Base-by-base conservation (phyloP, 176 grass and related monocot genomes). In the Carex parvula region DNA sequence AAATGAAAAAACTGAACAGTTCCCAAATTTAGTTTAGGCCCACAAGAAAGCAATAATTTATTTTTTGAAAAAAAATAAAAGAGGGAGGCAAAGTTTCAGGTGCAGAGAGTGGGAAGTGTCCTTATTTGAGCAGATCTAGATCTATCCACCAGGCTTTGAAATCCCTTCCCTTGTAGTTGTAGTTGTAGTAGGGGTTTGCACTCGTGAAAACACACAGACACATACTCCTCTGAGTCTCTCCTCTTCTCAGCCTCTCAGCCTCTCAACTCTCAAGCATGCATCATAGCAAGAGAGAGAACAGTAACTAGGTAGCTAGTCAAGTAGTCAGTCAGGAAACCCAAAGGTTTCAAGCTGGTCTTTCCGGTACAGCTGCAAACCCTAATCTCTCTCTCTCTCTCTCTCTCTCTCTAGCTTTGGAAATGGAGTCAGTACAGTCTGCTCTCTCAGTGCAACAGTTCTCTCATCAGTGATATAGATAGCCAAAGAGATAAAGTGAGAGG, bases 121-220 rank as follows among this genome's bases (percentile, higher is more conserved):
- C 79, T 63, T 79, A 84, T 84, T 85, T 67, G 74, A 77, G 80
- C 74, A 85, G 87, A 90, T 90, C 84, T 83, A 79, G 89, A 93
- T 87, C 91, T 81, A 85, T 86, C 86, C 17, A 75, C 9, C 58
- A 52, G 56, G 22, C 46, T 79, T 54, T 79, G 24, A 71, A 73
- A 53, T 20, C 52, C 13, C 58, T 85, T 64, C 53, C 29, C 29
- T 29, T 29, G 29, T 29, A 29, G 29, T 2, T 29, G 29, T 29
- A 29, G 29, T 29, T 29, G 29, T 29, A 29, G 29, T 80, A 78
- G 35, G 77, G 77, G 78, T 80, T 71, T 70, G 62, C 64, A 18
- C 63, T 71, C 55, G n/a, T 11, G 53, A 60, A 62, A 80, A 60
- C 78, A 80, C 78, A 57, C 78, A 59, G 0, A 58, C 55, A 59